Evolutionary conservation across 1,139 yeast genomes (phyloP), one percentile per base, ranked within the genome.

Genomic region (Kodamaea sp.): DNA sequence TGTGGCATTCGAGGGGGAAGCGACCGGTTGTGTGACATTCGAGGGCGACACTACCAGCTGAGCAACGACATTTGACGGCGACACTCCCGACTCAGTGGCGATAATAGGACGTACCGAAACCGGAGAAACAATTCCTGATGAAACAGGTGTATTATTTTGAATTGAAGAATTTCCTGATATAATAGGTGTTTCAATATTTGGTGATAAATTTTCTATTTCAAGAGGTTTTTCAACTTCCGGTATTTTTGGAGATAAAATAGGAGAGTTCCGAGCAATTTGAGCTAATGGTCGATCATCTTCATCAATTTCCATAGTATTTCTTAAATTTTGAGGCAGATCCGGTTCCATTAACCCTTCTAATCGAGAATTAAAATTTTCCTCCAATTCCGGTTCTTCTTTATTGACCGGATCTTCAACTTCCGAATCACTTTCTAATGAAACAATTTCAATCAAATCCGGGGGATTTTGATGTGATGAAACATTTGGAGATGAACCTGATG

Each of bases 391-490:
- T 7, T 9, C 34, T 31, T 7, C 38, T 24, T 6, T 12, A n/a
- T 8, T 11, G 3, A 9, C 7, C 5, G 24, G 36, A 5, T 27
- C 41, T 1, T 56, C 64, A 11, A 51, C 59, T 8, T 61, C 66
- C 11, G 52, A 48, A 8, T 63, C 70, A 36, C 63, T 58, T 31
- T 57, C 63, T 11, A 60, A 43, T 5, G 59, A 53, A 6, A 60
- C 56, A 15, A 60, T 47, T 32, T 59, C 64, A 2, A 45, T 39
- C 12, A 34, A 45, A 9, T 36, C 46, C 2, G 45, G 43, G 15
- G 34, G 39, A 26, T 32, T 32, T 15, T 15, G 20, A 24, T 27
- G 36, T 5, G 24, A 26, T 31, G 28, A 31, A 5, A 36, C 33
- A 26, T 36, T 36, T 8, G 38, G 38, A 9, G 33, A 32, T 3